Percentiles rank a stretch among this genome's conserved stretches.
These are phyloP conservation scores for Hymenoscyphus albidus DNA, from an alignment of 2,329 filamentous ascomycete species.

Conservation along the genomic window DNA sequence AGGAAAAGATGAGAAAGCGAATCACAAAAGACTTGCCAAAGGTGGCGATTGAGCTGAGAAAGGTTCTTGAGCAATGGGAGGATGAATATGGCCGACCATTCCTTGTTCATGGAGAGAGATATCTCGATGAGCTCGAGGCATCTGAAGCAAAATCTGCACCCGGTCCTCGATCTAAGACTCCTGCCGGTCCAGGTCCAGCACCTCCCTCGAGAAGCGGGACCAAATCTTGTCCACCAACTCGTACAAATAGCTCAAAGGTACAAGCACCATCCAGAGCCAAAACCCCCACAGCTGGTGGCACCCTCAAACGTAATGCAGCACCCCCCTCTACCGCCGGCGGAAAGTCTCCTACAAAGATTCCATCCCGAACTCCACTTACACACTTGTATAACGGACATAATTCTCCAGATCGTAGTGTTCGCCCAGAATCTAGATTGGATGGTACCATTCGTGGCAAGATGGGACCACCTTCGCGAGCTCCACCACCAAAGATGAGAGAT, in stretches of 20 bases:
- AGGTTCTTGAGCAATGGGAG: slow-evolving; percentile 81
- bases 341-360: slow-evolving; percentile 64
- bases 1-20: slow-evolving; percentile 98
- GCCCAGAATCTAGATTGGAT: slow-evolving; percentile 30
- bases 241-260: slow-evolving; percentile 30
- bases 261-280: slow-evolving; percentile 39
- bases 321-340: slow-evolving; percentile 22
- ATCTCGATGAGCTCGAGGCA: slow-evolving; percentile 77
- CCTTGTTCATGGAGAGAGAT: slow-evolving; percentile 86
- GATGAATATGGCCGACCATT: slow-evolving; percentile 93
- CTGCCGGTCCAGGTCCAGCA: slow-evolving; percentile 55
- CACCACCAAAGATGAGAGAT: slow-evolving; percentile 91
- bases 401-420: slow-evolving; percentile 66
- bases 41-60: slow-evolving; percentile 77
- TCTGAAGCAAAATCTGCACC: slow-evolving; percentile 55
- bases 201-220: slow-evolving; percentile 29
- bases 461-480: slow-evolving; percentile 59
- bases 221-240: slow-evolving; percentile 30
- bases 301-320: slow-evolving; percentile 33
- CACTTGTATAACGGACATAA: slow-evolving; percentile 69
- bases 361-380: slow-evolving; percentile 64
- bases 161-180: slow-evolving; percentile 71
- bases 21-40: slow-evolving; percentile 96
- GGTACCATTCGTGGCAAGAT: slow-evolving; percentile 38
- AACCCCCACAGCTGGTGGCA: slow-evolving; percentile 48